Percentiles rank a stretch among this genome's conserved stretches.
Conservation (phyloP, 306 rosid genomes). For the Gynostemma pentaphyllum region DNA sequence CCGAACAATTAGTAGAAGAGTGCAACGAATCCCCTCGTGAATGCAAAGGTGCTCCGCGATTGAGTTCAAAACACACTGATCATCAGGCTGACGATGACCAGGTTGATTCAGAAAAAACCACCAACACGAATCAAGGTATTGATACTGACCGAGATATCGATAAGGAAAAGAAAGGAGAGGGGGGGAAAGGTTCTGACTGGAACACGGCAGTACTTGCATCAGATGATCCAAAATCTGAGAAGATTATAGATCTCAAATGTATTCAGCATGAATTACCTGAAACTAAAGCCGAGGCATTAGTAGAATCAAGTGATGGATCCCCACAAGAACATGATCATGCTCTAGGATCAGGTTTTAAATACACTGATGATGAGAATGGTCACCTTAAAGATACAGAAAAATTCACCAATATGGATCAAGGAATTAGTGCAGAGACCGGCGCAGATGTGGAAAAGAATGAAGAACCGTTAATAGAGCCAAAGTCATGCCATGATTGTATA, state of each 20-base stretch:
- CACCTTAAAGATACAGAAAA: conserved; percentile 2
- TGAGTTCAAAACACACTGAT: not conserved
- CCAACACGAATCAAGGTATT: not conserved
- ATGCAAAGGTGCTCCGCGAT: conserved; percentile 9
- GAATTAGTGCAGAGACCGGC: not conserved
- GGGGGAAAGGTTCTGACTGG: conserved; percentile 3
- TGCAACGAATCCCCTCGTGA: conserved; percentile 15
- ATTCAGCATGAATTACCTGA: conserved; percentile 16
- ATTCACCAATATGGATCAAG: not conserved
- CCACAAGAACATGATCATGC: conserved; percentile 11
- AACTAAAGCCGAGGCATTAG: conserved; percentile 18
- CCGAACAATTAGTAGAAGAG: conserved; percentile 15
- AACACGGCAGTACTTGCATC: conserved; percentile 5
- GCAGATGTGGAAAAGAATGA: conserved; percentile 16
- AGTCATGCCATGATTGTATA: not conserved
- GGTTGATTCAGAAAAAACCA: conserved; percentile 2
- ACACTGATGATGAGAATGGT: not conserved
- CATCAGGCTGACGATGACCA: not conserved
- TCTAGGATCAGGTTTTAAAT: not conserved
- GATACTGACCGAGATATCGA: conserved; percentile 9
- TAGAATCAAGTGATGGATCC: conserved; percentile 13
- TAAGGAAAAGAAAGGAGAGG: conserved; percentile 23
- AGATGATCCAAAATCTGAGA: conserved; percentile 28
- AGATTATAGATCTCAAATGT: conserved; percentile 7
- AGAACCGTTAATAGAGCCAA: conserved; percentile 8